Base-by-base conservation (phyloP, 179 eudicot species). In the Beta corolliflora region DNA sequence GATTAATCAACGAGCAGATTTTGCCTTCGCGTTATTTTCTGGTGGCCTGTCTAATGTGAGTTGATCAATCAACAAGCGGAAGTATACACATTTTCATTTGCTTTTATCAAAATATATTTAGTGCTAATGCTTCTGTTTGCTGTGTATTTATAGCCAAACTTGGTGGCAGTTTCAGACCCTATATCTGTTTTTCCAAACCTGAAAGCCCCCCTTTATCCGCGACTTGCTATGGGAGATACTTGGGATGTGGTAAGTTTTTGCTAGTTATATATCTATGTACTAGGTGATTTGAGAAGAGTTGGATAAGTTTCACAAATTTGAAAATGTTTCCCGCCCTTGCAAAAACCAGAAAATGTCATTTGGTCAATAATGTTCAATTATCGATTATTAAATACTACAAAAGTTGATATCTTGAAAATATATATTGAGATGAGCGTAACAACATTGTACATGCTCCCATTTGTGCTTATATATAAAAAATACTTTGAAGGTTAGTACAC, bases 151-250 rank as follows among this genome's bases (percentile, higher is more conserved):
- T 90, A 93, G 98, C 98, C 98, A 52, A 90, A 90, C 84, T 84
- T 93, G 83, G 89, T 93, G n/a, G 92, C 97, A 71, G 84, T 91
- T 45, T 92, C 98, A 69, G 88, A 91, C 77, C 64, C 73, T 78
- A 81, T 92, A 54, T 82, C 92, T 76, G 44, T 29, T 14, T 93
- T 92, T 88, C 85, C 88, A 14, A 90, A 93, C 84, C 98, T 92
- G 55, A 93, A 93, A 69, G 94, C 94, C 56, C 98, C 98, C 70
- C 89, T 89, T 25, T 93, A 93, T 80, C 98, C 98, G 12, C 88
- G 98, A 10, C 73, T 93, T 81, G 96, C 98, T 61, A 96, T 92
- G 88, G 98, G 98, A 79, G 90, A 91, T 86, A 79, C 81, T 63
- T 92, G 97, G 98, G 88, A 93, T 83, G 97, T 92, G 89, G 98